A percentile compares a stretch with the other conserved stretches of the same genome.
Evolutionary conservation across 1,284 basidiomycete species (phyloP).

Genomic region (Ustilago loliicola): DNA sequence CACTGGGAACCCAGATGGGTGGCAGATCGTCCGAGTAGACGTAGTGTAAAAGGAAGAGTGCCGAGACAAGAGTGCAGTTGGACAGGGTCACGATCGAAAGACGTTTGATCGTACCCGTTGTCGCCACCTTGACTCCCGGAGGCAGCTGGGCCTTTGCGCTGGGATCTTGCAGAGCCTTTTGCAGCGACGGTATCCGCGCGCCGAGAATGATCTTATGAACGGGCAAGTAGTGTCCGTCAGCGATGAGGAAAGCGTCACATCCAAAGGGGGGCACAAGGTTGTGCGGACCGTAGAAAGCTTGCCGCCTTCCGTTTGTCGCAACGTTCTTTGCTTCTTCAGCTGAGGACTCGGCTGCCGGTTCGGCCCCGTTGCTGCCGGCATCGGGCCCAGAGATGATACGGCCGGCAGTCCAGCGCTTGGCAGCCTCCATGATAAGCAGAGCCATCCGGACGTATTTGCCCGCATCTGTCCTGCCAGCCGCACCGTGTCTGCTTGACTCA

Average conservation of each 20-base stretch:
- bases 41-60: conserved; percentile 85
- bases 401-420: conserved; percentile 72
- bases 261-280: conserved; percentile 71
- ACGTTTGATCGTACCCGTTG: conserved; percentile 12
- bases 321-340: not conserved
- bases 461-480: conserved; percentile 20
- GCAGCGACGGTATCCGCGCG: conserved; percentile 76
- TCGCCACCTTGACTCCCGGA: conserved; percentile 31
- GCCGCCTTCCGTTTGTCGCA: conserved; percentile 15
- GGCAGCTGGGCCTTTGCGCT: conserved; percentile 21
- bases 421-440: conserved; percentile 72
- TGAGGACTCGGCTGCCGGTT: not conserved
- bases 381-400: conserved; percentile 59
- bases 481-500: too few species aligned
- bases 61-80: conserved; percentile 77
- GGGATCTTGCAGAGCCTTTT: conserved; percentile 45
- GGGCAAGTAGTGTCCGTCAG: conserved; percentile 74
- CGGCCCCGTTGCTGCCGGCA: not conserved
- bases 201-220: conserved; percentile 79
- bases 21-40: conserved; percentile 88
- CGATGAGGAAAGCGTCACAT: conserved; percentile 77
- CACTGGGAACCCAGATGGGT: conserved; percentile 86
- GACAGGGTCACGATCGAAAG: conserved; percentile 55
- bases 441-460: conserved; percentile 49
- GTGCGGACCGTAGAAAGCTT: conserved; percentile 51